Conservation (phyloP, 2,329 filamentous ascomycete genomes). For the Myriosclerotinia curreyana region DNA sequence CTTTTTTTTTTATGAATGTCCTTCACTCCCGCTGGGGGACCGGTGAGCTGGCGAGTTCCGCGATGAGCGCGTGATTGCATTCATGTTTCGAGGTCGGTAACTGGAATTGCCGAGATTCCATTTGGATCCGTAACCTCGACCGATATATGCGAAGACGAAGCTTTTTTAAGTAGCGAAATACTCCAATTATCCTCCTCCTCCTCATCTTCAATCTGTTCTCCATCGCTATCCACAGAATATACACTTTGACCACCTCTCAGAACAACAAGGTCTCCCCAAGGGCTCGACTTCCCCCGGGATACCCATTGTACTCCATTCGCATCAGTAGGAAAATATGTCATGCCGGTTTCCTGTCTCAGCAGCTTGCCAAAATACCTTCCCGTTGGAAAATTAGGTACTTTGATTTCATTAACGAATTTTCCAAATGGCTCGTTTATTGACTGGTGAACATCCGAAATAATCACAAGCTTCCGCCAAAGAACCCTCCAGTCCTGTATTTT, state of each 20-base stretch:
- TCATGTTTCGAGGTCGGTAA: not conserved
- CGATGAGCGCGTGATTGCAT: not conserved
- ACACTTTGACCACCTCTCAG: too few relatives aligned
- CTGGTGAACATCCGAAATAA: not conserved
- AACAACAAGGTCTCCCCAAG: too few relatives aligned
- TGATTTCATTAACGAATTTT: not conserved
- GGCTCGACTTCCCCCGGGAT: too few relatives aligned
- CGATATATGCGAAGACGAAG: not conserved
- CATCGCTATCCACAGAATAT: too few relatives aligned
- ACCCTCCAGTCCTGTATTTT: not conserved
- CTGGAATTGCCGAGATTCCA: not conserved
- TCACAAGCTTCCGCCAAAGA: not conserved
- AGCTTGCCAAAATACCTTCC: not conserved
- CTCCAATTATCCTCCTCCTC: not conserved
- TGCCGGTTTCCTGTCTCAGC: not conserved
- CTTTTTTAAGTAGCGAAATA: not conserved
- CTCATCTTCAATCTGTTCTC: too few relatives aligned
- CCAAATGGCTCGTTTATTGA: not conserved
- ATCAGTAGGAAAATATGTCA: not conserved
- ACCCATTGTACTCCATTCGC: too few relatives aligned
- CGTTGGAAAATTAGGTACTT: not conserved
- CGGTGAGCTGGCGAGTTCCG: not conserved
- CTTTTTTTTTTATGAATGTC: not conserved
- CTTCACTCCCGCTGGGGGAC: not conserved
- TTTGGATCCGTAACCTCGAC: not conserved